These are phyloP conservation scores for Fusarium sp. DNA, from an alignment of 2,329 filamentous ascomycete genomes.

Conservation along the genomic window DNA sequence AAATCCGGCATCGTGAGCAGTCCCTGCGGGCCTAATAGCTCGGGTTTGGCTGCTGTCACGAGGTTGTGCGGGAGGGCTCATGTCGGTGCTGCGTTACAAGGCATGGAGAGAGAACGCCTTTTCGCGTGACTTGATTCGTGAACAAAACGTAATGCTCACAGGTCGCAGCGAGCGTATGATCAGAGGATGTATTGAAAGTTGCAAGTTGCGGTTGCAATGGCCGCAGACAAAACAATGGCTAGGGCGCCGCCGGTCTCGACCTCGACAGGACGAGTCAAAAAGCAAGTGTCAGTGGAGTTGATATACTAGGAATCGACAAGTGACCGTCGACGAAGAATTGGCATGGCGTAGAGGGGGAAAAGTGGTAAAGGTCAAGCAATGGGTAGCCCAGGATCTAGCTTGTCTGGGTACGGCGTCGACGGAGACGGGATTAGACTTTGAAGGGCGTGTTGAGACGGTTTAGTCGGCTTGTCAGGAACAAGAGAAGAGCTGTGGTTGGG, in stretches of 20 bases:
- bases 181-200: conserved; percentile 3
- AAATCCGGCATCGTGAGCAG: conserved; percentile 39
- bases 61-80: conserved; percentile 48
- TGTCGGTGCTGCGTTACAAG: conserved; percentile 47
- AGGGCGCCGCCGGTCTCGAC: conserved; percentile 23
- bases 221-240: conserved; percentile 15
- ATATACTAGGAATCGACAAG: conserved; percentile 37
- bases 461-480: conserved; percentile 23
- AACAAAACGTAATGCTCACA: background rate
- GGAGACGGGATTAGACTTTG: conserved; percentile 37
- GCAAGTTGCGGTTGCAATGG: conserved; percentile 23
- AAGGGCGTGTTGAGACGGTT: conserved; percentile 28
- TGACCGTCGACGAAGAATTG: conserved; percentile 29
- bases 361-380: conserved; percentile 32
- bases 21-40: conserved; percentile 42
- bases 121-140: conserved; percentile 8
- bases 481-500: conserved; percentile 1
- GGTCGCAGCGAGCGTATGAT: background rate
- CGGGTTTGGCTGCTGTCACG: conserved; percentile 46
- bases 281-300: conserved; percentile 27
- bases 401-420: conserved; percentile 38
- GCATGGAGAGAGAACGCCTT: conserved; percentile 36
- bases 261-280: conserved; percentile 24
- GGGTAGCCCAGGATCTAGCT: conserved; percentile 35
- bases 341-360: conserved; percentile 39